A percentile compares a stretch with the other conserved stretches of the same genome.
phyloP scores from a whole-genome alignment of 139 green algal species.

The Klebsormidium nitens region DNA sequence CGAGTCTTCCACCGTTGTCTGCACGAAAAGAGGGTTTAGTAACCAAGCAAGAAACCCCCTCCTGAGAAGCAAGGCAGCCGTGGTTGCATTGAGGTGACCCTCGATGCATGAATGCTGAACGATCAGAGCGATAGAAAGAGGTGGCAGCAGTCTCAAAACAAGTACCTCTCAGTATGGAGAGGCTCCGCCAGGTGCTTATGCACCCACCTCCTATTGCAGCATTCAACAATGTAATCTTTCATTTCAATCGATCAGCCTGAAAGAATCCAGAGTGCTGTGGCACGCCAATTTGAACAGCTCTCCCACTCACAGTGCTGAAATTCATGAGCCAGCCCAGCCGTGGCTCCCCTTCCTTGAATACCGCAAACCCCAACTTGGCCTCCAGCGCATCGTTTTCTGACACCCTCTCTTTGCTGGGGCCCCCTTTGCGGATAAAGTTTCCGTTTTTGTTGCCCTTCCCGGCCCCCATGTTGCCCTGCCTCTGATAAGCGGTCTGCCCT shows the following conservation, averaged over 20 bases:
- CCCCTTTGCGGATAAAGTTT: too few relatives aligned
- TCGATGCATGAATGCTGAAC: background rate
- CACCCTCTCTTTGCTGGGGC: background rate
- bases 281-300: too few relatives aligned
- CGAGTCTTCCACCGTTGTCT: conserved; percentile 76
- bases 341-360: conserved; percentile 62
- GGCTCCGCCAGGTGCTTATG: too few relatives aligned
- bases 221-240: too few relatives aligned
- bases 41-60: background rate
- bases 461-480: too few relatives aligned
- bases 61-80: background rate
- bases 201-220: too few relatives aligned
- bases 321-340: conserved; percentile 92
- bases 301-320: conserved; percentile 62
- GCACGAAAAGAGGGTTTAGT: conserved; percentile 2
- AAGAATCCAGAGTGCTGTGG: too few relatives aligned
- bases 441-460: too few relatives aligned
- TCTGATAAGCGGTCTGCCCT: too few relatives aligned
- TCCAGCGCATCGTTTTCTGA: conserved; percentile 55
- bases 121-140: background rate
- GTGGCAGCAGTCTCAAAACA: background rate
- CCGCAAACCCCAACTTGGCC: conserved; percentile 61
- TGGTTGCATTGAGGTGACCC: conserved; percentile 3
- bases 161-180: too few relatives aligned
- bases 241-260: too few relatives aligned